Percentiles rank a stretch among this genome's conserved stretches.
Evolutionary conservation across 345 rosid species (phyloP).

Genomic region (Moricandia arvensis): DNA sequence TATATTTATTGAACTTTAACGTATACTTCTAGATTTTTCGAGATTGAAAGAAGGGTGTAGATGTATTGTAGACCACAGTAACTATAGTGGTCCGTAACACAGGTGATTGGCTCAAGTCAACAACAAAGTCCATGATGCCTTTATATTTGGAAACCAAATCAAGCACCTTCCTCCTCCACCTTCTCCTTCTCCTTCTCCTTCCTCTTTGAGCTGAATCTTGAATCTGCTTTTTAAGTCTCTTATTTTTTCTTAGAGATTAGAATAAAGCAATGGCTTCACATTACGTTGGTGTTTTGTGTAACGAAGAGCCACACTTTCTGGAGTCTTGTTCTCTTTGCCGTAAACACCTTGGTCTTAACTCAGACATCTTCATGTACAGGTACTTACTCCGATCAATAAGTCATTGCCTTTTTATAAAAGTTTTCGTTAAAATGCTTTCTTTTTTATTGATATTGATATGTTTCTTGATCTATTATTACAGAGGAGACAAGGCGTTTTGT

Average conservation of each 20-base stretch:
- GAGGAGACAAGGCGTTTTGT: constrained; percentile 87
- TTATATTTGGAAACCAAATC: constrained; percentile 22
- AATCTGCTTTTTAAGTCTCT: background rate
- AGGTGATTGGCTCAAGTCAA: constrained; percentile 26
- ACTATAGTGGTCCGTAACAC: background rate
- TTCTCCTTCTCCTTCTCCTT: background rate
- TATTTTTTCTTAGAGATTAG: background rate
- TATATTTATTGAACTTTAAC: constrained; percentile 16
- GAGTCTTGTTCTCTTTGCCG: constrained; percentile 74
- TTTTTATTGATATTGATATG: background rate
- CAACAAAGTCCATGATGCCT: background rate
- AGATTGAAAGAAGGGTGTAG: constrained; percentile 18
- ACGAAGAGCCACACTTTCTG: constrained; percentile 61
- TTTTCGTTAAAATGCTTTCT: background rate
- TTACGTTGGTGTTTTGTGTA: constrained; percentile 9
- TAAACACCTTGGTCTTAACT: constrained; percentile 59
- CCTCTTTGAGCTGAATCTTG: constrained; percentile 11
- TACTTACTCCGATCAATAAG: constrained; percentile 10
- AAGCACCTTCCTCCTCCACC: constrained; percentile 12
- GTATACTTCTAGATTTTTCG: constrained; percentile 14
- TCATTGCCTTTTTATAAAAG: background rate
- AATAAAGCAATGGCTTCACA: constrained; percentile 30
- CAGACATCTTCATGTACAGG: constrained; percentile 98
- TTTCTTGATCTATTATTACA: constrained; percentile 24
- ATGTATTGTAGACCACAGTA: background rate